phyloP scores from a whole-genome alignment of 2,329 filamentous ascomycete species.

The Tolypocladium amazonense region DNA sequence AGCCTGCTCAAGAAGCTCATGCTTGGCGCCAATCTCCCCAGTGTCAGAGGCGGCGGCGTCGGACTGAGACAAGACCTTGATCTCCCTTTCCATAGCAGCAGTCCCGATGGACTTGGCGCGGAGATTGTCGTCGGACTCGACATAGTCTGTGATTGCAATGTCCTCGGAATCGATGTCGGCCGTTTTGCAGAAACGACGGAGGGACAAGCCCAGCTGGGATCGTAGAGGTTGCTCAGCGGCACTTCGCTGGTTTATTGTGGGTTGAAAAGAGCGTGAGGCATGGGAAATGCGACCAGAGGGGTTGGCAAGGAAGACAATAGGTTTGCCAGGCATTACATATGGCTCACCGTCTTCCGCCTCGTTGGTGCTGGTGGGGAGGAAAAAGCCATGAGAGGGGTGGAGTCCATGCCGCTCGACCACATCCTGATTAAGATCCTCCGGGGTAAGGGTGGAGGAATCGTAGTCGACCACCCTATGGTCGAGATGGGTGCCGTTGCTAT shows the following conservation, averaged over 20 bases:
- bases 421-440: conserved; percentile 40
- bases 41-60: conserved; percentile 15
- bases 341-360: conserved; percentile 27
- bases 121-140: conserved; percentile 21
- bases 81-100: conserved; percentile 18
- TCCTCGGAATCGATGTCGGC: conserved; percentile 21
- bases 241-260: conserved; percentile 22
- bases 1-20: conserved; percentile 10
- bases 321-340: conserved; percentile 32
- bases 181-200: conserved; percentile 27
- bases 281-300: conserved; percentile 36
- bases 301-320: conserved; percentile 37
- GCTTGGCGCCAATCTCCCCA: conserved; percentile 13
- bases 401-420: conserved; percentile 37
- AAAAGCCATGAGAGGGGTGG: conserved; percentile 43
- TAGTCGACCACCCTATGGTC: conserved; percentile 43
- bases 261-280: conserved; percentile 33
- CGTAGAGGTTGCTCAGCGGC: conserved; percentile 22
- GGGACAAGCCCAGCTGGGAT: conserved; percentile 20
- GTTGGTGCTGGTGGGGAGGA: conserved; percentile 36
- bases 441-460: conserved; percentile 36
- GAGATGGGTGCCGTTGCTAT: conserved; percentile 41
- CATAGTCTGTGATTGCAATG: conserved; percentile 20
- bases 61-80: conserved; percentile 17
- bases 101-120: conserved; percentile 24